A percentile compares a stretch with the other conserved stretches of the same genome.
phyloP scores from a whole-genome alignment of 345 rosid genomes.

The Camelina laxa region DNA sequence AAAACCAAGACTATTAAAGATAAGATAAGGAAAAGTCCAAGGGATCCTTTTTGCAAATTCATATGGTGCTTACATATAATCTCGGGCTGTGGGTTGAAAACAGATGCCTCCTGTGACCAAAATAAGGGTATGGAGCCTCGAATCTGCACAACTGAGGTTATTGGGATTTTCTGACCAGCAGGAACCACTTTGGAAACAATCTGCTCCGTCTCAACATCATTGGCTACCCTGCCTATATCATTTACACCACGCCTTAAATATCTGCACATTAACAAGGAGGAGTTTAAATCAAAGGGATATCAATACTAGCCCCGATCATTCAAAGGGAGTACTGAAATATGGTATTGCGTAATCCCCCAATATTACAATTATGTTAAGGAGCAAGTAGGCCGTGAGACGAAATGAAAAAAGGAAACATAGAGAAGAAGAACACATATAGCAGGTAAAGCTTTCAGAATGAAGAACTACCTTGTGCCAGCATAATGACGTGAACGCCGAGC shows the following conservation, averaged over 20 bases:
- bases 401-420: slow-evolving; percentile 11
- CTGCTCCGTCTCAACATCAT: slow-evolving; percentile 97
- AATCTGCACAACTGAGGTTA: slow-evolving; percentile 85
- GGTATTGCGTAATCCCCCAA: neutral
- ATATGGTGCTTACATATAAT: slow-evolving; percentile 63
- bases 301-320: slow-evolving; percentile 1
- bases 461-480: slow-evolving; percentile 91
- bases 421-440: neutral
- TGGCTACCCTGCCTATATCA: slow-evolving; percentile 88
- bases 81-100: slow-evolving; percentile 78
- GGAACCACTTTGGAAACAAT: slow-evolving; percentile 77
- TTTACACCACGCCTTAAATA: slow-evolving; percentile 92
- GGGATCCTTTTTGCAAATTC: slow-evolving; percentile 1
- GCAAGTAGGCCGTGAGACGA: slow-evolving; percentile 11
- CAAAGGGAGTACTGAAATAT: slow-evolving; percentile 11
- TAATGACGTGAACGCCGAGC: slow-evolving; percentile 94
- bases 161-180: slow-evolving; percentile 58
- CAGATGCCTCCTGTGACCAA: slow-evolving; percentile 92
- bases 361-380: slow-evolving; percentile 1
- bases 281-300: slow-evolving; percentile 18
- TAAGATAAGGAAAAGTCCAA: neutral
- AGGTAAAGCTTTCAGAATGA: slow-evolving; percentile 8
- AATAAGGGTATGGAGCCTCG: slow-evolving; percentile 95
- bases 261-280: slow-evolving; percentile 48
- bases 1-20: slow-evolving; percentile 22